phyloP scores from a whole-genome alignment of 768 basidiomycete species.

The Termitomyces sp. region DNA sequence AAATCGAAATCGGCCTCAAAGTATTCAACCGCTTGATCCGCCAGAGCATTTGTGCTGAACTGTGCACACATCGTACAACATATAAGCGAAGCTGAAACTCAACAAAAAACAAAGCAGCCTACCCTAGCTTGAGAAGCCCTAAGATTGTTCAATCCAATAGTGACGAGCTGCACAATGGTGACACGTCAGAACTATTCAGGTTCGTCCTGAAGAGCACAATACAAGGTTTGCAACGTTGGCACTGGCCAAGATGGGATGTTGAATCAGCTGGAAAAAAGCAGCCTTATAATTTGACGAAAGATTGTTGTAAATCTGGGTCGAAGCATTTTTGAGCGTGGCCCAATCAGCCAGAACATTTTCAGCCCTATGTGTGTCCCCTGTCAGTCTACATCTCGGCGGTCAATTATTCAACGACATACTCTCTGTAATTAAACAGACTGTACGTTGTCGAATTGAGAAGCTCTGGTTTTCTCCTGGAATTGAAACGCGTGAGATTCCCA shows the following conservation, averaged over 20 bases:
- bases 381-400: background rate
- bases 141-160: constrained; percentile 55
- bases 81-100: background rate
- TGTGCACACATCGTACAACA: constrained; percentile 6
- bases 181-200: too few relatives aligned
- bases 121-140: constrained; percentile 57
- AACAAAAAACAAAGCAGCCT: constrained; percentile 1
- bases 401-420: constrained; percentile 35
- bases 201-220: background rate
- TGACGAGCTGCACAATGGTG: constrained; percentile 30
- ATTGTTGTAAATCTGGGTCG: constrained; percentile 50
- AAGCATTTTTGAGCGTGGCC: constrained; percentile 39
- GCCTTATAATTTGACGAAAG: constrained; percentile 41
- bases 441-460: constrained; percentile 55
- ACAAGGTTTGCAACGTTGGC: constrained; percentile 51
- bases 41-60: constrained; percentile 52
- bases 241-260: constrained; percentile 57
- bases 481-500: constrained; percentile 48
- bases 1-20: too few relatives aligned
- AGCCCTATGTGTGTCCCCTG: constrained; percentile 33
- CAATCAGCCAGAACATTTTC: constrained; percentile 49
- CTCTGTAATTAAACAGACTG: constrained; percentile 61
- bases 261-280: constrained; percentile 69
- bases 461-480: constrained; percentile 61
- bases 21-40: constrained; percentile 44